Conservation (phyloP, 305 asterid genomes). For the Galium porrigens region DNA sequence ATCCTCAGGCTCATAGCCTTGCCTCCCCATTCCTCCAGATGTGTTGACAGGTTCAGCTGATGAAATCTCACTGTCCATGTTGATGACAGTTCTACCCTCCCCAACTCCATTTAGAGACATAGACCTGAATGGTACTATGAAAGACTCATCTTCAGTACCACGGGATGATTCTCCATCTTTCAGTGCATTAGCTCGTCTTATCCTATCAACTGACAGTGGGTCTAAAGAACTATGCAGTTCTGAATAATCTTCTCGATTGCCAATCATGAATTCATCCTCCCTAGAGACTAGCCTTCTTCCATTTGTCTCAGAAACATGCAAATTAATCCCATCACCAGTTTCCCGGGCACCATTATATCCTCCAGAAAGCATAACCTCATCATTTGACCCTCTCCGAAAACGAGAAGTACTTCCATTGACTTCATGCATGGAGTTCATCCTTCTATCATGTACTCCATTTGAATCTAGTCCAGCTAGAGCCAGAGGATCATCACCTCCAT, state of each 20-base stretch:
- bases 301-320: conserved; percentile 43
- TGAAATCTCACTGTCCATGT: conserved; percentile 65
- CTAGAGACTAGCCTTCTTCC: conserved; percentile 39
- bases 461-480: conserved; percentile 29
- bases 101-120: conserved; percentile 41
- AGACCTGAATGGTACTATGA: conserved; percentile 66
- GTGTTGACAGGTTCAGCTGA: conserved; percentile 27
- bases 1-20: conserved; percentile 65
- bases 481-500: conserved; percentile 34
- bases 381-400: conserved; percentile 34
- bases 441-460: conserved; percentile 32
- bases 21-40: conserved; percentile 28
- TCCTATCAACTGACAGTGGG: conserved; percentile 36
- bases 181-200: conserved; percentile 24
- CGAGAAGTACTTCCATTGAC: conserved; percentile 32
- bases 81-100: conserved; percentile 40
- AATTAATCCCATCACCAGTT: conserved; percentile 25
- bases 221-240: conserved; percentile 36
- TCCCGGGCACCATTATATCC: conserved; percentile 28
- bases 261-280: conserved; percentile 51
- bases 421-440: conserved; percentile 33
- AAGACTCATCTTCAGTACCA: conserved; percentile 56
- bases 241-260: conserved; percentile 28
- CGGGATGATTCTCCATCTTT: conserved; percentile 35
- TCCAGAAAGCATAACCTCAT: conserved; percentile 30